Evolutionary conservation across 176 grass and related monocot species (phyloP).

Genomic region (Ananas comosus): DNA sequence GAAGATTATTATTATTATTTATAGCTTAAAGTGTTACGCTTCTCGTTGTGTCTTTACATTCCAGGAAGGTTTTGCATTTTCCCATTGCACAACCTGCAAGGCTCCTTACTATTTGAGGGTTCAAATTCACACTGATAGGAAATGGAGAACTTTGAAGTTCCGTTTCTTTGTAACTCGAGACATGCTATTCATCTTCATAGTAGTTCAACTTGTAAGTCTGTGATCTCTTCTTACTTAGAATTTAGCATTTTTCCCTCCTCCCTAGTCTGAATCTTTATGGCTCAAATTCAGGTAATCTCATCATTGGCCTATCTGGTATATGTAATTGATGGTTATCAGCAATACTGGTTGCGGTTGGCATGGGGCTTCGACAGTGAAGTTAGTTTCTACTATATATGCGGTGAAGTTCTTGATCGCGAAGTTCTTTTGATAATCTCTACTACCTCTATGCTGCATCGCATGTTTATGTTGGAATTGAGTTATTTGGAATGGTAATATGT

Average conservation of each 20-base stretch:
- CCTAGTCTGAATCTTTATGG: background rate
- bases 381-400: constrained; percentile 99
- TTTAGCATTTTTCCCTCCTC: constrained; percentile 18
- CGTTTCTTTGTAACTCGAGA: constrained; percentile 99
- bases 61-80: constrained; percentile 99
- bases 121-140: constrained; percentile 90
- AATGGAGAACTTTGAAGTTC: constrained; percentile 95
- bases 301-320: constrained; percentile 80
- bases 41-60: constrained; percentile 1
- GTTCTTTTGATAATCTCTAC: constrained; percentile 1
- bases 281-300: constrained; percentile 65
- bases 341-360: constrained; percentile 75
- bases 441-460: background rate
- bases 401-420: constrained; percentile 37
- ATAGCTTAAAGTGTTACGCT: background rate
- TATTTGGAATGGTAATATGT: no score
- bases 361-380: constrained; percentile 93
- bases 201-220: constrained; percentile 86
- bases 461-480: no score
- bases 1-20: background rate
- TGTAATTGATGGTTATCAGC: constrained; percentile 82
- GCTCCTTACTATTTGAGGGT: constrained; percentile 96
- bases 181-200: constrained; percentile 88
- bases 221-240: constrained; percentile 4
- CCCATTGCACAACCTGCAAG: constrained; percentile 99